Percentiles rank a stretch among this genome's conserved stretches.
phyloP scores from a whole-genome alignment of 768 basidiomycete species.

The Auricularia heimuer region DNA sequence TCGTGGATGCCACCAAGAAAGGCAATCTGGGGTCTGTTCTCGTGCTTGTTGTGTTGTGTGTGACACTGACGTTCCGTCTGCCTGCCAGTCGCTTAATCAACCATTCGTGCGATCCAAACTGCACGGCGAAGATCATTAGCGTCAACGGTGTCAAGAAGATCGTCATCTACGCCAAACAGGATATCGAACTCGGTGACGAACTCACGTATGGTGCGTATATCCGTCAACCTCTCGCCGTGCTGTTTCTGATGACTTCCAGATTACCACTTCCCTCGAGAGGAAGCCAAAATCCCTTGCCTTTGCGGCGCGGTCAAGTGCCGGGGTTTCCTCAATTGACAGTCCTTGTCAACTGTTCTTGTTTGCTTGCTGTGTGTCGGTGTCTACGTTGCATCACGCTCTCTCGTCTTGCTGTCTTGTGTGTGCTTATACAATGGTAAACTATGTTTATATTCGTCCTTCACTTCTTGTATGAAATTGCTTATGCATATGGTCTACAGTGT shows the following conservation, averaged over 20 bases:
- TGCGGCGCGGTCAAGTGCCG: slow-evolving; percentile 88
- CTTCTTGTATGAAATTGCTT: not conserved
- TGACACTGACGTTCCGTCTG: slow-evolving; percentile 7
- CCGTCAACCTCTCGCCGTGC: not conserved
- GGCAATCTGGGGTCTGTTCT: slow-evolving; percentile 87
- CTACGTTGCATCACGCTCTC: not conserved
- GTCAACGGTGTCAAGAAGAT: slow-evolving; percentile 87
- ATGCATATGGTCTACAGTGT: not conserved
- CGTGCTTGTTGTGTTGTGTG: slow-evolving; percentile 2
- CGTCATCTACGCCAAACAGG: slow-evolving; percentile 96
- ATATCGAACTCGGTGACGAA: slow-evolving; percentile 93
- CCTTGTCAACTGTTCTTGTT: not conserved
- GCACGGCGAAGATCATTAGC: slow-evolving; percentile 39
- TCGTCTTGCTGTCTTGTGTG: not conserved
- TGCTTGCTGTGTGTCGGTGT: not conserved
- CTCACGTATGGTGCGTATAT: slow-evolving; percentile 84
- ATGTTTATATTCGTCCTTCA: not conserved
- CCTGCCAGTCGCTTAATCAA: slow-evolving; percentile 82
- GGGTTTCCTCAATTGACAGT: slow-evolving; percentile 85
- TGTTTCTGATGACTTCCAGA: slow-evolving; percentile 37
- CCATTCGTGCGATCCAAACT: slow-evolving; percentile 88
- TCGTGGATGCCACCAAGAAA: slow-evolving; percentile 98
- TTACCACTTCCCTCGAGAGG: slow-evolving; percentile 98
- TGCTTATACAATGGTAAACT: not conserved
- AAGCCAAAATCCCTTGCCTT: slow-evolving; percentile 91